Evolutionary conservation across 257 asterid genomes (phyloP).

Genomic region (Anisodus acutangulus): DNA sequence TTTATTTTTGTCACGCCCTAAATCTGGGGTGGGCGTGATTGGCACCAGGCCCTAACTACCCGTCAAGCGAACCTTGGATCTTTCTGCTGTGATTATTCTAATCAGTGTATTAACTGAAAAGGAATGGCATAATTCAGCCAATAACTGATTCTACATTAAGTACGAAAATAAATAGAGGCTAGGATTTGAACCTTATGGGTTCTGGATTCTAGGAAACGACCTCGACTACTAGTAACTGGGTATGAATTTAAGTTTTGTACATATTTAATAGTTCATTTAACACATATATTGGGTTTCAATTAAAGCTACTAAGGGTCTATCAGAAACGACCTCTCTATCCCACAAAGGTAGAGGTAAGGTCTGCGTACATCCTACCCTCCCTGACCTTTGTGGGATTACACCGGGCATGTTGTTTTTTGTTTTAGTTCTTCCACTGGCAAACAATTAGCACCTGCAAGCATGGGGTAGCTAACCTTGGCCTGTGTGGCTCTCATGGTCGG

Average conservation of each 20-base stretch:
- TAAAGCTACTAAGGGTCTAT: background rate
- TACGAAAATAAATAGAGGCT: background rate
- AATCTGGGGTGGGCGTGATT: background rate
- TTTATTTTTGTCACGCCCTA: background rate
- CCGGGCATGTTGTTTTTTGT: too few species aligned
- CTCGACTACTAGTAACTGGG: background rate
- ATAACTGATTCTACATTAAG: slow-evolving; percentile 21
- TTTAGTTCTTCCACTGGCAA: background rate
- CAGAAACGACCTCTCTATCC: too few species aligned
- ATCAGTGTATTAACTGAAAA: background rate
- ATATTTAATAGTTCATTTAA: background rate
- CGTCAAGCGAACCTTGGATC: background rate
- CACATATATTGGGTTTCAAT: background rate
- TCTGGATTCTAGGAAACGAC: background rate
- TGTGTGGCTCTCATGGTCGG: slow-evolving; percentile 1
- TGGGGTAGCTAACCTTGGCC: background rate
- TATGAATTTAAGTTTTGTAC: background rate
- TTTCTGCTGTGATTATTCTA: background rate
- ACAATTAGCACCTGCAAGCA: background rate
- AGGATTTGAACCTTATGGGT: slow-evolving; percentile 1
- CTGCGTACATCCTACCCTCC: too few species aligned
- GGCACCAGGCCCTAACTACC: background rate
- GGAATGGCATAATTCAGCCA: background rate
- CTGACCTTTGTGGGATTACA: too few species aligned
- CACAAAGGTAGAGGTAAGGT: too few species aligned